phyloP scores from a whole-genome alignment of 495 filamentous ascomycete species.

The Aspergillus nanangensis region DNA sequence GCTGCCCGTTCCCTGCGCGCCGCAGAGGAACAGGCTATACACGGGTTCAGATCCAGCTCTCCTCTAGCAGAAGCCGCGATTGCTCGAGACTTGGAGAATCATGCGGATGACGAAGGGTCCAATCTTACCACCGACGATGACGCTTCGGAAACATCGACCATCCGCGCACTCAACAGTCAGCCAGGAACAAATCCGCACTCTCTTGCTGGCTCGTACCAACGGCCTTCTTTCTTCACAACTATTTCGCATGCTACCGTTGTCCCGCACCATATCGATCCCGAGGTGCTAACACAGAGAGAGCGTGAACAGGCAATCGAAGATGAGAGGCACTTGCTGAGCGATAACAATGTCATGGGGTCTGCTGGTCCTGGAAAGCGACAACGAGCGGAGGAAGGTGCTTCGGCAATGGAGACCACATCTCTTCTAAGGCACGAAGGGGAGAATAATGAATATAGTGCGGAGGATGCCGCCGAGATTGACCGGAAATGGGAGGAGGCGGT shows the following conservation, averaged over 20 bases:
- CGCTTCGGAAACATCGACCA: conserved; percentile 43
- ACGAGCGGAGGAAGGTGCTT: background rate
- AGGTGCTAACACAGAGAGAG: conserved; percentile 56
- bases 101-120: conserved; percentile 44
- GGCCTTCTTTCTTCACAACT: conserved; percentile 61
- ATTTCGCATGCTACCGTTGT: conserved; percentile 50
- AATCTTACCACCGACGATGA: conserved; percentile 36
- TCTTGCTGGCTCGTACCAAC: conserved; percentile 65
- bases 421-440: conserved; percentile 32
- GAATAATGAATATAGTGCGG: conserved; percentile 20
- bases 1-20: conserved; percentile 13
- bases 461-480: conserved; percentile 37
- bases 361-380: conserved; percentile 2
- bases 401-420: conserved; percentile 44
- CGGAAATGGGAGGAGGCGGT: conserved; percentile 80
- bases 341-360: conserved; percentile 62
- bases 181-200: conserved; percentile 39
- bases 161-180: conserved; percentile 35
- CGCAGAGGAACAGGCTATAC: conserved; percentile 15
- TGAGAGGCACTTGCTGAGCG: conserved; percentile 69
- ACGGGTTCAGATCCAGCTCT: conserved; percentile 49
- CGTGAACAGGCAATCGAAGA: conserved; percentile 60
- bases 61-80: conserved; percentile 66
- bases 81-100: conserved; percentile 63
- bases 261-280: conserved; percentile 37